Conservation (phyloP, 202 grass and related monocot species). For the Bolboschoenoplectus hybrid region DNA sequence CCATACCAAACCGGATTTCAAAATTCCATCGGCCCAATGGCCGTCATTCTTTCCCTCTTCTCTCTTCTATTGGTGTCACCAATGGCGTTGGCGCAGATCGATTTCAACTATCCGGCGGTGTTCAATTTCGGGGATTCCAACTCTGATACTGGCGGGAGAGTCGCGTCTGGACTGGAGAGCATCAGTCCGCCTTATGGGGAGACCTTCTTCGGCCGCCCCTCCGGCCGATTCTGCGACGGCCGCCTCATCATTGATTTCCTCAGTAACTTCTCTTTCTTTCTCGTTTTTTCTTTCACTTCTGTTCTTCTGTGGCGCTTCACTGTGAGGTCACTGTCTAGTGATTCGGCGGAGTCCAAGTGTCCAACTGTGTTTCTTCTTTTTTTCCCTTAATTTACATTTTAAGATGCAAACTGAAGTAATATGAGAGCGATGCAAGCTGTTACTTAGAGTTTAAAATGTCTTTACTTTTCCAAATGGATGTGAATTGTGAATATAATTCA, state of each 20-base stretch:
- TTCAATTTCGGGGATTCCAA: constrained; percentile 99
- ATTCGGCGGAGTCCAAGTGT: too few relatives aligned
- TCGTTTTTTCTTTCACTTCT: not conserved
- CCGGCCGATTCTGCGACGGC: constrained; percentile 87
- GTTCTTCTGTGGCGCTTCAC: constrained; percentile 18
- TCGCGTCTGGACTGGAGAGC: constrained; percentile 75
- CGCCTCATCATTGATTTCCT: constrained; percentile 94
- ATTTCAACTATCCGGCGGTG: constrained; percentile 74
- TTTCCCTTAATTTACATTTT: too few relatives aligned
- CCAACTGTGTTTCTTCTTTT: too few relatives aligned
- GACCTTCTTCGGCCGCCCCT: constrained; percentile 75
- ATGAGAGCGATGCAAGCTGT: not conserved
- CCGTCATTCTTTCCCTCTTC: not conserved
- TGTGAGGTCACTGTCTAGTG: not conserved
- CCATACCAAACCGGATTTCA: not conserved
- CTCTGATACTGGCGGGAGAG: constrained; percentile 86
- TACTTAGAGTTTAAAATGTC: not conserved
- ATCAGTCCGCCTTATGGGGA: constrained; percentile 81
- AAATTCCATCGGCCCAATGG: constrained; percentile 17
- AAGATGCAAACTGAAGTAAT: too few relatives aligned
- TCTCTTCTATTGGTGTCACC: not conserved
- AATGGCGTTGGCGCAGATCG: constrained; percentile 23
- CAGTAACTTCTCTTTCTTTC: constrained; percentile 46
- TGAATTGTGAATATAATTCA: not conserved
- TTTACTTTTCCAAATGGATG: not conserved